A percentile compares a stretch with the other conserved stretches of the same genome.
phyloP scores from a whole-genome alignment of 2,329 filamentous ascomycete genomes.

The Trichoderma pleuroti region DNA sequence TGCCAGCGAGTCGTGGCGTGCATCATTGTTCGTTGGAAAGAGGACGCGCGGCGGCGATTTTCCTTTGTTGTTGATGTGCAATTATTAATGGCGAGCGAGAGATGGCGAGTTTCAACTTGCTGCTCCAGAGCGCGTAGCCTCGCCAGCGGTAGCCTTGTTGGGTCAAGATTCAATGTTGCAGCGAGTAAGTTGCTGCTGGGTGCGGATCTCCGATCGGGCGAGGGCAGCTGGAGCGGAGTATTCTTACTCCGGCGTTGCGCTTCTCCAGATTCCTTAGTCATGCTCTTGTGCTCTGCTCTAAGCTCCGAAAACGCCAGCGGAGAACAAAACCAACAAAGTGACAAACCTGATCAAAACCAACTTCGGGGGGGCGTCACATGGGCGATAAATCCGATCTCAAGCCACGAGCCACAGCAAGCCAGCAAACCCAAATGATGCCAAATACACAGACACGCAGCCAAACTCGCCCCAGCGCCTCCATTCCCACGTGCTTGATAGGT shows the following conservation, averaged over 20 bases:
- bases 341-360: not conserved
- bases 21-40: not conserved
- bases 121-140: not conserved
- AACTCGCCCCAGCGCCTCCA: not conserved
- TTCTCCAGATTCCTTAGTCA: not conserved
- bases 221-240: not conserved
- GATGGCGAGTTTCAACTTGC: not conserved
- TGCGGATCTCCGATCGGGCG: conserved; percentile 10
- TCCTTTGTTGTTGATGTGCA: not conserved
- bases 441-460: not conserved
- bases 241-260: not conserved
- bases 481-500: conserved; percentile 5
- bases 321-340: not conserved
- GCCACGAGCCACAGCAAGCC: not conserved
- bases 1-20: not conserved
- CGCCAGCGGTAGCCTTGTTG: conserved; percentile 12
- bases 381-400: not conserved
- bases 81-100: not conserved
- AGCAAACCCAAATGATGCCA: not conserved
- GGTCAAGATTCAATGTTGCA: not conserved
- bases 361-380: not conserved
- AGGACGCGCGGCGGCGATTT: not conserved
- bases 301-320: not conserved
- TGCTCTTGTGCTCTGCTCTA: not conserved
- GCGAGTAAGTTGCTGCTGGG: not conserved